These are phyloP conservation scores for Termitomyces sp. DNA, from an alignment of 768 basidiomycete genomes.

Conservation along the genomic window DNA sequence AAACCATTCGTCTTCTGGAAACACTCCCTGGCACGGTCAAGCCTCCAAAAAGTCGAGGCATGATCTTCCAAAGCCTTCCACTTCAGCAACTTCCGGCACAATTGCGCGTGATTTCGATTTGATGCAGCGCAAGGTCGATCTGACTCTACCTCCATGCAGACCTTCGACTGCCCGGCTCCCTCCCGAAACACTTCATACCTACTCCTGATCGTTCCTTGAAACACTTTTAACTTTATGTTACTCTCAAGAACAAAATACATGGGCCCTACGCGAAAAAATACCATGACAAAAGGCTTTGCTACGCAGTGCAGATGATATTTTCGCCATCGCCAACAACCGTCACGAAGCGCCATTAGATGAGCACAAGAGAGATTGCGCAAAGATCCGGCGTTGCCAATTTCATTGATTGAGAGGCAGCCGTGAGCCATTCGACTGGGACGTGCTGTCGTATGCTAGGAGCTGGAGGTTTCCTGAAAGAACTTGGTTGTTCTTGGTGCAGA, in stretches of 20 bases:
- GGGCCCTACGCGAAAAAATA: conserved; percentile 91
- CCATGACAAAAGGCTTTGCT: conserved; percentile 97
- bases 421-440: conserved; percentile 59
- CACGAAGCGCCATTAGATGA: conserved; percentile 97
- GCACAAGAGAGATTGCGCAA: conserved; percentile 77
- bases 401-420: conserved; percentile 73
- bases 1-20: conserved; percentile 87
- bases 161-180: conserved; percentile 81
- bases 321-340: conserved; percentile 97
- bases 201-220: conserved; percentile 81
- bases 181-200: conserved; percentile 76
- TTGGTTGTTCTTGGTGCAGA: conserved; percentile 89
- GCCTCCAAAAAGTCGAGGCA: conserved; percentile 86
- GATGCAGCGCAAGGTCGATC: conserved; percentile 92
- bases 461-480: conserved; percentile 87
- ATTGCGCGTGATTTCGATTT: conserved; percentile 74
- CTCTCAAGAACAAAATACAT: conserved; percentile 94
- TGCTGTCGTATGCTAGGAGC: conserved; percentile 28
- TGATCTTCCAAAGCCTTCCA: conserved; percentile 96
- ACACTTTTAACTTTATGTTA: conserved; percentile 72
- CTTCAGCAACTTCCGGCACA: conserved; percentile 67
- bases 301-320: conserved; percentile 97
- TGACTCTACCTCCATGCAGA: conserved; percentile 82
- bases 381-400: conserved; percentile 93
- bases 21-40: conserved; percentile 86